Conservation (phyloP, 176 grass and related monocot species). For the Coix lacrymajobi region DNA sequence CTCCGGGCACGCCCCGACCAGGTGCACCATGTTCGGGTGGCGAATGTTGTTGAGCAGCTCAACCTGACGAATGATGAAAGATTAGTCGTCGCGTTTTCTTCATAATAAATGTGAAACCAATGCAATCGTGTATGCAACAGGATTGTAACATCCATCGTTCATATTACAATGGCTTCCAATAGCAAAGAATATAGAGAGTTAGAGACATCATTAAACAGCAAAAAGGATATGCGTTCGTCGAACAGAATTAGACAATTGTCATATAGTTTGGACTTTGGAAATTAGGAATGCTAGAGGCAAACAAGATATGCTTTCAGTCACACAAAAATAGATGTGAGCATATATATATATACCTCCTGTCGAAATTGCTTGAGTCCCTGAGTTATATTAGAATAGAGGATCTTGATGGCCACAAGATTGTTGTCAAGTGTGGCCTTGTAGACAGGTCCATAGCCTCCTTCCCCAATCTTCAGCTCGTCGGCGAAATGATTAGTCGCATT, state of each 20-base stretch:
- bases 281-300: neutral
- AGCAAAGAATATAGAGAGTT: too few relatives aligned
- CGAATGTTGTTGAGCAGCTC: constrained; percentile 74
- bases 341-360: constrained; percentile 60
- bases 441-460: constrained; percentile 88
- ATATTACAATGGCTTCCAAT: too few relatives aligned
- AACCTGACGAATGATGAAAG: constrained; percentile 36
- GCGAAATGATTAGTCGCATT: constrained; percentile 47
- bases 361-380: constrained; percentile 76
- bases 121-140: too few relatives aligned
- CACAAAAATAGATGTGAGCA: constrained; percentile 3
- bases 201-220: too few relatives aligned
- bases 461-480: constrained; percentile 52
- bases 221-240: neutral
- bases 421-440: constrained; percentile 72
- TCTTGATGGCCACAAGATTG: constrained; percentile 59
- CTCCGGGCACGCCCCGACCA: constrained; percentile 77
- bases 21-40: constrained; percentile 85
- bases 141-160: too few relatives aligned
- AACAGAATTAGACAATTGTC: neutral
- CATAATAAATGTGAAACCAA: neutral
- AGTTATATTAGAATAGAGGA: constrained; percentile 64
- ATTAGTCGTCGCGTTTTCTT: neutral
- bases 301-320: neutral
- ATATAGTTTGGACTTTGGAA: neutral